These are phyloP conservation scores for Fusarium euwallaceae DNA, from an alignment of 2,329 filamentous ascomycete genomes.

Conservation along the genomic window DNA sequence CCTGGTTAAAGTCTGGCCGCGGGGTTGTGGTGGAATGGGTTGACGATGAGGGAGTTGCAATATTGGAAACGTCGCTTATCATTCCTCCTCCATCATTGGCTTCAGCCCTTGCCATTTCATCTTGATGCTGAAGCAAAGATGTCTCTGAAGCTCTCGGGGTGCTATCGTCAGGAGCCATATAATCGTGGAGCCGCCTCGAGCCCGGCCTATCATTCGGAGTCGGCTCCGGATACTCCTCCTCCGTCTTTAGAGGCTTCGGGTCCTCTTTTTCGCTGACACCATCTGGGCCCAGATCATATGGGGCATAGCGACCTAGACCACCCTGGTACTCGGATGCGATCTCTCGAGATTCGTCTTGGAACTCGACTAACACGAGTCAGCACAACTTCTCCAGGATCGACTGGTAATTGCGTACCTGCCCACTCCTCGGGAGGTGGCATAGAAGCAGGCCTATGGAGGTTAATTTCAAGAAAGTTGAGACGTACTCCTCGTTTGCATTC, in stretches of 20 bases:
- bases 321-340: constrained; percentile 93
- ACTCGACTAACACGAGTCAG: constrained; percentile 67
- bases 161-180: background rate
- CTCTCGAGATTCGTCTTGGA: constrained; percentile 88
- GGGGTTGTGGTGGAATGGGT: constrained; percentile 32
- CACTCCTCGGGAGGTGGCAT: constrained; percentile 43
- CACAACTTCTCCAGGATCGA: background rate
- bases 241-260: background rate
- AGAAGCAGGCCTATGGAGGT: constrained; percentile 76
- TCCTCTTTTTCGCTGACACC: background rate
- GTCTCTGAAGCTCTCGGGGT: constrained; percentile 2
- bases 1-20: constrained; percentile 17
- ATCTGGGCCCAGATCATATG: constrained; percentile 18
- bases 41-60: constrained; percentile 43
- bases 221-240: background rate
- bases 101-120: constrained; percentile 9
- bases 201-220: constrained; percentile 1
- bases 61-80: constrained; percentile 40
- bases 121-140: background rate
- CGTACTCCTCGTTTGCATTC: constrained; percentile 88
- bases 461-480: constrained; percentile 91
- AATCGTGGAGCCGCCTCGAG: constrained; percentile 6
- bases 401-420: constrained; percentile 39
- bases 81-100: constrained; percentile 16
- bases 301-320: constrained; percentile 79